Evolutionary conservation across 306 rosid species (phyloP).

Genomic region (Lathyrus oleraceus): DNA sequence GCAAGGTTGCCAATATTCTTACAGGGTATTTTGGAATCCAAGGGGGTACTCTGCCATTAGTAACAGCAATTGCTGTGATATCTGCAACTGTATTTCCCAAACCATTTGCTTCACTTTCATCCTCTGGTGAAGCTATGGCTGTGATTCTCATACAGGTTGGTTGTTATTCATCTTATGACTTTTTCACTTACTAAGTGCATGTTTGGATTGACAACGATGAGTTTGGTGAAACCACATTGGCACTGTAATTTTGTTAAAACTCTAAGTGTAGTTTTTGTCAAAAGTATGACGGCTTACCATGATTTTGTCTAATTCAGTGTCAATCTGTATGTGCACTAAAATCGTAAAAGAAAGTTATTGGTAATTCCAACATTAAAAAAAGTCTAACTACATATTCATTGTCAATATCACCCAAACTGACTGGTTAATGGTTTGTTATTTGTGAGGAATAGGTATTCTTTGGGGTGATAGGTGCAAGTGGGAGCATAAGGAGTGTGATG

Average conservation of each 20-base stretch:
- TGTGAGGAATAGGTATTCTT: constrained; percentile 59
- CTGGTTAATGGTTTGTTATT: neutral
- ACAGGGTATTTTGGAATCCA: constrained; percentile 49
- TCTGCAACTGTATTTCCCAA: constrained; percentile 63
- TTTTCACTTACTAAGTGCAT: neutral
- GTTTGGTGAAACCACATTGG: neutral
- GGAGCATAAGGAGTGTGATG: constrained; percentile 65
- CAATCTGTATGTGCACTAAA: neutral
- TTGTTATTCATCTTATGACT: constrained; percentile 3
- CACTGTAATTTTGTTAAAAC: neutral
- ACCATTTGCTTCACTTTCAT: constrained; percentile 57
- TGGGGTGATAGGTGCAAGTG: constrained; percentile 68
- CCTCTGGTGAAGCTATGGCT: constrained; percentile 67
- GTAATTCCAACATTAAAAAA: neutral
- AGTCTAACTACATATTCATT: neutral
- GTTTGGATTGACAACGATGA: neutral
- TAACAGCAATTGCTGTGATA: constrained; percentile 67
- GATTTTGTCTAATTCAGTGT: neutral
- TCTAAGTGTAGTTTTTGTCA: neutral
- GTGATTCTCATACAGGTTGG: constrained; percentile 69
- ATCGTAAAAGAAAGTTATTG: neutral
- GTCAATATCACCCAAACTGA: neutral
- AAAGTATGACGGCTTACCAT: neutral
- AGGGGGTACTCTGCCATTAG: constrained; percentile 64
- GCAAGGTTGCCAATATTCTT: constrained; percentile 52